These are phyloP conservation scores for Colletotrichum sp. DNA, from an alignment of 2,329 filamentous ascomycete genomes.

Conservation along the genomic window DNA sequence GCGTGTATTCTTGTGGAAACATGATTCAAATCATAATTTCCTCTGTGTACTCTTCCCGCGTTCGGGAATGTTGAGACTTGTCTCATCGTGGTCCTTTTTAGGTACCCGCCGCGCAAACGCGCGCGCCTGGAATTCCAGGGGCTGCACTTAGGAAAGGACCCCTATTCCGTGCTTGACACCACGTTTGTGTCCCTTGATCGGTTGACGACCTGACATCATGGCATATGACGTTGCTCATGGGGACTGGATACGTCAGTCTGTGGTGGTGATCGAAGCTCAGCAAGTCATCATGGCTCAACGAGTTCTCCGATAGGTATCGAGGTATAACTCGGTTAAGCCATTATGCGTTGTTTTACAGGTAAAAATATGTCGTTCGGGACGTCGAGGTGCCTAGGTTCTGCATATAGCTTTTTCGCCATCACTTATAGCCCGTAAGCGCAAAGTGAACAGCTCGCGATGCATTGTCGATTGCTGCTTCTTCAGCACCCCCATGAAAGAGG, in stretches of 20 bases:
- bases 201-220: neutral
- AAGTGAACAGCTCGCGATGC: neutral
- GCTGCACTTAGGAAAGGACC: neutral
- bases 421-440: neutral
- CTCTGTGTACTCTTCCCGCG: neutral
- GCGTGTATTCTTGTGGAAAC: neutral
- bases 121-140: neutral
- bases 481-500: neutral
- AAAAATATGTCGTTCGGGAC: neutral
- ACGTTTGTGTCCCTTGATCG: neutral
- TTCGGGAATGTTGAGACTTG: conserved; percentile 11
- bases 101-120: neutral
- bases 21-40: conserved; percentile 14
- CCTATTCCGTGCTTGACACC: neutral
- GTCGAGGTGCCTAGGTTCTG: neutral
- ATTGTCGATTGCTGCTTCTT: neutral
- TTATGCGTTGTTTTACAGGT: neutral
- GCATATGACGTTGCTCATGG: neutral
- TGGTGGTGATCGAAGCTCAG: neutral
- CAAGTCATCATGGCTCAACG: neutral
- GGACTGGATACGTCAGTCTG: neutral
- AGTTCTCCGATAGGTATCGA: neutral
- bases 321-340: neutral
- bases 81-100: neutral
- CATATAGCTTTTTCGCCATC: neutral